These are phyloP conservation scores for Citrus reticulata DNA, from an alignment of 345 rosid genomes.

Conservation along the genomic window DNA sequence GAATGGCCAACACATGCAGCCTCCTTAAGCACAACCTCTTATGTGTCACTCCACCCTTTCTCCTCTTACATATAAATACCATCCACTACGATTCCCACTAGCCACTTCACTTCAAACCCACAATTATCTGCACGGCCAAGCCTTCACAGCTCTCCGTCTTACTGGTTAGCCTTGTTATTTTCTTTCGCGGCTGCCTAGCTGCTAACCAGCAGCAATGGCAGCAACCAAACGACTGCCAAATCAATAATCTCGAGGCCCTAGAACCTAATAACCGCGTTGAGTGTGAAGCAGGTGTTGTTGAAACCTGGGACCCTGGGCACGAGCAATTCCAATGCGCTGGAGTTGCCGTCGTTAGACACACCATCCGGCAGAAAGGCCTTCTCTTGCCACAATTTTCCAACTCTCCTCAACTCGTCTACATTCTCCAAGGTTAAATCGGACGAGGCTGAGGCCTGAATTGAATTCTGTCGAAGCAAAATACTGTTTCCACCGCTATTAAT, in stretches of 20 bases:
- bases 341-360: slow-evolving; percentile 35
- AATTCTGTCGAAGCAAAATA: no score
- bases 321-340: slow-evolving; percentile 64
- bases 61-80: slow-evolving; percentile 22
- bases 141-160: slow-evolving; percentile 31
- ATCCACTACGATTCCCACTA: neutral
- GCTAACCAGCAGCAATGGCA: neutral
- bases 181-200: slow-evolving; percentile 41
- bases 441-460: no score
- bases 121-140: slow-evolving; percentile 10
- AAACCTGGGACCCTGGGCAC: slow-evolving; percentile 51
- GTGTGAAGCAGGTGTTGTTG: slow-evolving; percentile 52
- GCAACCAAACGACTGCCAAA: slow-evolving; percentile 42
- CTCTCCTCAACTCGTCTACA: slow-evolving; percentile 43
- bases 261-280: slow-evolving; percentile 44
- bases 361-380: slow-evolving; percentile 54
- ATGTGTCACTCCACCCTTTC: slow-evolving; percentile 5
- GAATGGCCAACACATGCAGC: slow-evolving; percentile 15
- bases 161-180: slow-evolving; percentile 32
- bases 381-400: slow-evolving; percentile 43
- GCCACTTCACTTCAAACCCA: slow-evolving; percentile 9
- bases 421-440: slow-evolving; percentile 39
- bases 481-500: no score
- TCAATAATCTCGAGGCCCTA: slow-evolving; percentile 44
- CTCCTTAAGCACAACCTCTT: slow-evolving; percentile 11